A percentile compares a stretch with the other conserved stretches of the same genome.
Evolutionary conservation across 163 green algal genomes (phyloP).

Genomic region (Scenedesmus sp.): DNA sequence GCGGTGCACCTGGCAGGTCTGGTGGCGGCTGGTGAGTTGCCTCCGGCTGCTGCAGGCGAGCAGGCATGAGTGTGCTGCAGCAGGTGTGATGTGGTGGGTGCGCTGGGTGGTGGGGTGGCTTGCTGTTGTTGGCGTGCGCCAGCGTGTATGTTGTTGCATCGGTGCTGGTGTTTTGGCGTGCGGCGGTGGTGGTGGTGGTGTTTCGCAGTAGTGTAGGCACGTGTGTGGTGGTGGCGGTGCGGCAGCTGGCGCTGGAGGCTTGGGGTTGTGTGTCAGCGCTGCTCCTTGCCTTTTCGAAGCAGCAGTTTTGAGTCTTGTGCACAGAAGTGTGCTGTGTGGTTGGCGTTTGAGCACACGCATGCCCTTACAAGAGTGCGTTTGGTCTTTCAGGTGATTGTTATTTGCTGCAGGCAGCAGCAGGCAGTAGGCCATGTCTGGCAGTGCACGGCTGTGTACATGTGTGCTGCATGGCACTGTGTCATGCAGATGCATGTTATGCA

Average conservation of each 20-base stretch:
- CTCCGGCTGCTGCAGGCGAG: not conserved
- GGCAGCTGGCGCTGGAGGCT: not conserved
- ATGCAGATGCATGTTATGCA: not conserved
- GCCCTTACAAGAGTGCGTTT: not conserved
- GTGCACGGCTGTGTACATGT: not conserved
- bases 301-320: not conserved
- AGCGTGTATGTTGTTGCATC: not conserved
- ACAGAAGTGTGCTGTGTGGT: too few relatives aligned
- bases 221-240: not conserved
- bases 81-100: not conserved
- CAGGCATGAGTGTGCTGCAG: not conserved
- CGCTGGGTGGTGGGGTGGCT: not conserved
- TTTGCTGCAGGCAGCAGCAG: not conserved
- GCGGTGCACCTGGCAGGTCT: conserved; percentile 3
- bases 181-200: not conserved
- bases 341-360: not conserved
- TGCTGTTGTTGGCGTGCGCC: not conserved
- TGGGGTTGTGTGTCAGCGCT: not conserved
- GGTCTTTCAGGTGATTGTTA: not conserved
- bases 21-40: conserved; percentile 25
- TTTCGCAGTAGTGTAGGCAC: not conserved
- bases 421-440: not conserved
- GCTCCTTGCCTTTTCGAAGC: not conserved
- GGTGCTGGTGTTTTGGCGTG: not conserved
- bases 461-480: not conserved